phyloP scores from a whole-genome alignment of 2,329 filamentous ascomycete species.

The Gliomastix tumulicola region DNA sequence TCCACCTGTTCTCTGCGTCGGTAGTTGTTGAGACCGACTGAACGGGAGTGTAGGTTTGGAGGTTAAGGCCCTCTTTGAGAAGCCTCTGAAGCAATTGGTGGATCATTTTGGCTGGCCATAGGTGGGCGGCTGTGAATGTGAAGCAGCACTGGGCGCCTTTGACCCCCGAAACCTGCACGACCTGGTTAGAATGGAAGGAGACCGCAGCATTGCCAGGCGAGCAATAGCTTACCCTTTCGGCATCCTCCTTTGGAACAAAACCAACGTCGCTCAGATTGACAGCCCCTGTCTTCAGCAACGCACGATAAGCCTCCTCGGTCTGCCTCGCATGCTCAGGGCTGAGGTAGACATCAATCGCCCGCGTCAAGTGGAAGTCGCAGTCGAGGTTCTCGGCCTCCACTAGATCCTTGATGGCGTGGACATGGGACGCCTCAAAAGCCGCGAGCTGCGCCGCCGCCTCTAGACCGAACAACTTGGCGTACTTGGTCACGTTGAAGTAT shows the following conservation, averaged over 20 bases:
- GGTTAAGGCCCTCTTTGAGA: conserved; percentile 3
- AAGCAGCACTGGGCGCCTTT: conserved; percentile 10
- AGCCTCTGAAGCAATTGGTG: conserved; percentile 8
- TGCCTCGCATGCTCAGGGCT: conserved; percentile 9
- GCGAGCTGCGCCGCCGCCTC: conserved; percentile 13
- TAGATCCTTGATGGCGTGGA: conserved; percentile 19
- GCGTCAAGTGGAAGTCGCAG: conserved; percentile 34
- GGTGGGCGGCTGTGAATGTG: conserved; percentile 10
- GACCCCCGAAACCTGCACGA: conserved; percentile 20
- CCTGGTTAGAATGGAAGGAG: conserved; percentile 2
- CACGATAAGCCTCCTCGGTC: conserved; percentile 18
- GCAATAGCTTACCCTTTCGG: conserved; percentile 11
- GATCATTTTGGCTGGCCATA: conserved; percentile 9
- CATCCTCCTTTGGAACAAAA: conserved; percentile 18
- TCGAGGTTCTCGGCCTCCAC: conserved; percentile 30
- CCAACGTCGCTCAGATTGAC: conserved; percentile 13
- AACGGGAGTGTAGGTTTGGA: conserved; percentile 9
- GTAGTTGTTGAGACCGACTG: conserved; percentile 3
- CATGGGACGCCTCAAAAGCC: conserved; percentile 11
- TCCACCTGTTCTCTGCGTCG: conserved; percentile 2
- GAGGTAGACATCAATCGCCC: conserved; percentile 29
- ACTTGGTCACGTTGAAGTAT: conserved; percentile 10
- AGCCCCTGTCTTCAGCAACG: conserved; percentile 17
- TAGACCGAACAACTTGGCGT: conserved; percentile 9
- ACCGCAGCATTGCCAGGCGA: neutral